A percentile compares a stretch with the other conserved stretches of the same genome.
phyloP scores from a whole-genome alignment of 306 rosid genomes.

The Citrullus amarus region DNA sequence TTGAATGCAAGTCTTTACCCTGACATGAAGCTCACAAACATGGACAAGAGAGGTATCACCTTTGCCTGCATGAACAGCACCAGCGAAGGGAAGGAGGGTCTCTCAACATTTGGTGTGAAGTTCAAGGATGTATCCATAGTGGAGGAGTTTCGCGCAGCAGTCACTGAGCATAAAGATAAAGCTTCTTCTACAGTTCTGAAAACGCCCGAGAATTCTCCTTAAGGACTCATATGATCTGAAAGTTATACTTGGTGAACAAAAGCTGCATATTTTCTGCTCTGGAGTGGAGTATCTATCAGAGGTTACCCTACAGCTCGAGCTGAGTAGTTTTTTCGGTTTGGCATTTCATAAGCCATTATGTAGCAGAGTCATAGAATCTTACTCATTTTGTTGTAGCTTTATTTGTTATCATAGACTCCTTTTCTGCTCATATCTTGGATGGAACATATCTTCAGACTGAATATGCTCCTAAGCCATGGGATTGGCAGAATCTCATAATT shows the following conservation, averaged over 20 bases:
- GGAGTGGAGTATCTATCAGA: conserved; percentile 4
- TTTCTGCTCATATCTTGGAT: conserved; percentile 16
- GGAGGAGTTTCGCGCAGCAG: conserved; percentile 58
- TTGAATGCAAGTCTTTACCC: conserved; percentile 82
- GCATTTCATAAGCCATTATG: conserved; percentile 24
- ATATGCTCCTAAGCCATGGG: conserved; percentile 10
- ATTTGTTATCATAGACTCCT: conserved; percentile 15
- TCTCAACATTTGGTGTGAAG: conserved; percentile 82
- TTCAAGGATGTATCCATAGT: conserved; percentile 68
- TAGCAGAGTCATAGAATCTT: conserved; percentile 29
- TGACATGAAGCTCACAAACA: conserved; percentile 70
- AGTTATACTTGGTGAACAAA: background rate
- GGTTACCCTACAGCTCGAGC: conserved; percentile 6
- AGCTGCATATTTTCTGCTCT: conserved; percentile 9
- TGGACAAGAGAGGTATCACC: conserved; percentile 88
- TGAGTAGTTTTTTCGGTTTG: conserved; percentile 18
- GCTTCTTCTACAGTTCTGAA: conserved; percentile 24
- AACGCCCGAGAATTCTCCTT: conserved; percentile 77
- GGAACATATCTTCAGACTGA: background rate
- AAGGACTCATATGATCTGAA: conserved; percentile 37
- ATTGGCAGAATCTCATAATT: conserved; percentile 13
- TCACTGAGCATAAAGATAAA: conserved; percentile 50
- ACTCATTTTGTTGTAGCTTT: conserved; percentile 37
- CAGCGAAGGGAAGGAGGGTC: conserved; percentile 52
- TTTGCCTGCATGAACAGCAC: conserved; percentile 90